These are phyloP conservation scores for Elongisporangium prolatum DNA, from an alignment of 352 stramenopile genomes.

Conservation along the genomic window DNA sequence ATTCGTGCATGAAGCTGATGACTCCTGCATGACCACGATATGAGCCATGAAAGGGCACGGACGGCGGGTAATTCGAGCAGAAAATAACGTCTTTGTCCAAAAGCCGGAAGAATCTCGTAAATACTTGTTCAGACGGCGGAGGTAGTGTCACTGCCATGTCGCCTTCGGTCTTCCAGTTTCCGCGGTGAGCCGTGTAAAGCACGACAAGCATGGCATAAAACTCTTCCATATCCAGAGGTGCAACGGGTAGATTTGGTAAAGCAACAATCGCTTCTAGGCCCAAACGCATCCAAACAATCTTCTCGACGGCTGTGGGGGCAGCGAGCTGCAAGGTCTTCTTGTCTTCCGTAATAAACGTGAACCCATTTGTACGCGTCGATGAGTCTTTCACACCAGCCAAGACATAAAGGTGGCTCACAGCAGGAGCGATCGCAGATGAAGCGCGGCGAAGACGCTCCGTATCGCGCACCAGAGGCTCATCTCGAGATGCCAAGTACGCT, in stretches of 20 bases:
- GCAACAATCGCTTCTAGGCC: slow-evolving; percentile 83
- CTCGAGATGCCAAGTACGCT: slow-evolving; percentile 69
- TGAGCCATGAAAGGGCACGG: slow-evolving; percentile 82
- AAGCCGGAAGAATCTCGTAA: slow-evolving; percentile 83
- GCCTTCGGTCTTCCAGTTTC: slow-evolving; percentile 78
- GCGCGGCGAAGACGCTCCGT: slow-evolving; percentile 33
- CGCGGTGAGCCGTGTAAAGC: slow-evolving; percentile 72
- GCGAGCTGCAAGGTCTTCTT: slow-evolving; percentile 81
- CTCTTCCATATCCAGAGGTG: slow-evolving; percentile 83
- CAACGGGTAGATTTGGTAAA: slow-evolving; percentile 70
- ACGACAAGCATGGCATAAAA: slow-evolving; percentile 89
- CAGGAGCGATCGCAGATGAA: slow-evolving; percentile 27
- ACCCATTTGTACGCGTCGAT: slow-evolving; percentile 69
- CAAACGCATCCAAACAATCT: slow-evolving; percentile 86
- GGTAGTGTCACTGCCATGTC: slow-evolving; percentile 87
- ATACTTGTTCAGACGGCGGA: slow-evolving; percentile 81
- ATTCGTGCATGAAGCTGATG: slow-evolving; percentile 76
- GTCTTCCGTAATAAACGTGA: slow-evolving; percentile 87
- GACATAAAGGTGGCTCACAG: slow-evolving; percentile 73
- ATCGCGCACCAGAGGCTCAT: slow-evolving; percentile 64
- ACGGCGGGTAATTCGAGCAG: slow-evolving; percentile 85
- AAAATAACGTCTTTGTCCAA: slow-evolving; percentile 86
- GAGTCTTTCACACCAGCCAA: slow-evolving; percentile 83
- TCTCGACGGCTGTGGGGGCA: slow-evolving; percentile 74
- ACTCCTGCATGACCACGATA: slow-evolving; percentile 71